Conservation (phyloP, 202 grass and related monocot species). For the Digitaria exilis region DNA sequence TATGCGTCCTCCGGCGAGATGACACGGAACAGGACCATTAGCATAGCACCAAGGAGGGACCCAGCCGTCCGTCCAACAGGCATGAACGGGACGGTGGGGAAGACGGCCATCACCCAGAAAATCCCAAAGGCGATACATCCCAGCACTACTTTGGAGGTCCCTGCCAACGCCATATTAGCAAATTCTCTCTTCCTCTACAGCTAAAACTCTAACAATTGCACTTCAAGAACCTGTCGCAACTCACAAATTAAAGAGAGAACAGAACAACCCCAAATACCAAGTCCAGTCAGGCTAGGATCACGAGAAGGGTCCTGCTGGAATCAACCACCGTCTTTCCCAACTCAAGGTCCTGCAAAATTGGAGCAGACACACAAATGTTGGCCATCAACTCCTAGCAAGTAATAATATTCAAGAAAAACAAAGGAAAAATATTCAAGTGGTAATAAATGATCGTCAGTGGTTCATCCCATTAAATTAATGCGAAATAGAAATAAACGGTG, state of each 20-base stretch:
- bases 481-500: conserved; percentile 23
- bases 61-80: conserved; percentile 94
- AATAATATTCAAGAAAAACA: background rate
- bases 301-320: conserved; percentile 2
- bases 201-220: conserved; percentile 52
- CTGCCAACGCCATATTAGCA: conserved; percentile 74
- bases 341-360: conserved; percentile 36
- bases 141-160: conserved; percentile 81
- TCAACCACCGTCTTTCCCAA: background rate
- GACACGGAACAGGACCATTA: conserved; percentile 94
- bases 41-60: conserved; percentile 92
- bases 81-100: conserved; percentile 90
- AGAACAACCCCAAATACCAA: conserved; percentile 41
- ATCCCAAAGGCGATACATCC: conserved; percentile 89
- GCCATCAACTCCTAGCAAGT: background rate
- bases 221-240: conserved; percentile 51
- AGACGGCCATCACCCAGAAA: conserved; percentile 97
- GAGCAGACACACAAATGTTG: conserved; percentile 19
- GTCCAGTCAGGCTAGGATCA: conserved; percentile 21
- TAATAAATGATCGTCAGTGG: background rate
- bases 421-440: background rate
- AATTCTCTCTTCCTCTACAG: conserved; percentile 47
- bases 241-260: conserved; percentile 33
- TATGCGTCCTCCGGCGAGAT: conserved; percentile 89
- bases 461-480: conserved; percentile 27